phyloP scores from a whole-genome alignment of 768 basidiomycete genomes.

The Agrocybe chaxingu region DNA sequence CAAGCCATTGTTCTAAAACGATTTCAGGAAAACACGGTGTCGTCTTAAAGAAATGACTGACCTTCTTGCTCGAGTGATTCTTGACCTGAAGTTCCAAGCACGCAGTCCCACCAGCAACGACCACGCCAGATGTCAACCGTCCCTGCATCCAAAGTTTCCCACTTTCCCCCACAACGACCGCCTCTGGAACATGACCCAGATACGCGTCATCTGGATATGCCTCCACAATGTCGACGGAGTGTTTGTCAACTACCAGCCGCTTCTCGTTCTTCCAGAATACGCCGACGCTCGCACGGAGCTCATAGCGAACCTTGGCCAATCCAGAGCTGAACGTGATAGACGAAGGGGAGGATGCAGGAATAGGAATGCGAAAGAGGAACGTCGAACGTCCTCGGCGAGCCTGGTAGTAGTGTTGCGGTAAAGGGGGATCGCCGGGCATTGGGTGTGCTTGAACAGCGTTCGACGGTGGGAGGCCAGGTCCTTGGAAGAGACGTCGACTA shows the following conservation, averaged over 20 bases:
- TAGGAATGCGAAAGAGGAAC: slow-evolving; percentile 76
- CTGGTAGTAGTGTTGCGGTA: slow-evolving; percentile 65
- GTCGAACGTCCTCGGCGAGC: slow-evolving; percentile 76
- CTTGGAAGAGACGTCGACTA: slow-evolving; percentile 71
- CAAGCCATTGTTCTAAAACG: slow-evolving; percentile 61
- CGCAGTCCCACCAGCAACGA: slow-evolving; percentile 66
- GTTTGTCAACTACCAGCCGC: slow-evolving; percentile 60
- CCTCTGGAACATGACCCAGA: slow-evolving; percentile 42
- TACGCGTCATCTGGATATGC: slow-evolving; percentile 35
- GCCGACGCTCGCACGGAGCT: slow-evolving; percentile 67
- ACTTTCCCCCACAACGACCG: slow-evolving; percentile 66
- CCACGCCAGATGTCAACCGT: slow-evolving; percentile 55
- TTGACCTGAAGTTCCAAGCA: slow-evolving; percentile 77
- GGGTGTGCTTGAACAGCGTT: slow-evolving; percentile 75
- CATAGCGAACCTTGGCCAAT: slow-evolving; percentile 68
- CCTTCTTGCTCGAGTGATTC: slow-evolving; percentile 82
- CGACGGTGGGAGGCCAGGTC: slow-evolving; percentile 77
- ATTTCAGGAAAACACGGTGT: background rate
- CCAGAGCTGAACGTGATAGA: slow-evolving; percentile 70
- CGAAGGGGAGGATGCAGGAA: slow-evolving; percentile 65
- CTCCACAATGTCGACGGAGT: slow-evolving; percentile 65
- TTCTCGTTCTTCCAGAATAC: slow-evolving; percentile 77
- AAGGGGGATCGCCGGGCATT: slow-evolving; percentile 49
- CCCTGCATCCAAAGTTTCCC: slow-evolving; percentile 81
- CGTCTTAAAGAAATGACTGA: slow-evolving; percentile 21